Base-by-base conservation (phyloP, 495 filamentous ascomycete species). In the Aspergillus avenaceus region DNA sequence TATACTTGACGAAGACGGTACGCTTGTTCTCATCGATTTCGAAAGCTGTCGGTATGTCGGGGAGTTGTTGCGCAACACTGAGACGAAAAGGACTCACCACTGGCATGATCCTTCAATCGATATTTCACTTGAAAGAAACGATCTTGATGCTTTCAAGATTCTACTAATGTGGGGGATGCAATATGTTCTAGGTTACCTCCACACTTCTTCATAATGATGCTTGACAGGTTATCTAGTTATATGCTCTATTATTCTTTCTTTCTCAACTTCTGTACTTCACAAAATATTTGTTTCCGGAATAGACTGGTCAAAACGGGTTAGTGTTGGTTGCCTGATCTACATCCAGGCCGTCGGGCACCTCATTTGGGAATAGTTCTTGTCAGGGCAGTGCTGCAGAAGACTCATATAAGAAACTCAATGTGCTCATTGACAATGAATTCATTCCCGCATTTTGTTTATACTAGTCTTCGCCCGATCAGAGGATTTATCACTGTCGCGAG, bases 1-100 rank as follows among this genome's bases (percentile, higher is more conserved):
- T 42, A 66, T 70, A 63, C n/a, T 71, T 47, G 62, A 66, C 18
- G 56, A 58, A 41, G 50, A 65, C 14, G 57, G 63, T 19, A 55
- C 50, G 18, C 59, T 63, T 24, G 44, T 75, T 47, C 64, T 75
- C 19, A 66, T 72, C 27, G 70, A 76, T 58, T 76, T 76, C 41
- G 66, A 69, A 56, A 62, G 58, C 44, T 66, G 56, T 52, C 56
- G 58, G 12, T 43, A 48, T 41, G 50, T 62, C 16, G 60, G 54
- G 37, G 54, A 61, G 41, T 57, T 54, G 0, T 50, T 66, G 50
- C 44, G 47, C 41, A 19, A 18, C 5, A 60, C 58, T 9, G 34
- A 45, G 34, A 52, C 62, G 22, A 62, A 60, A 52, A 56, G 55
- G 40, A 63, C 55, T 0, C 45, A 50, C 16, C 44, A 61, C 1